A percentile compares a stretch with the other conserved stretches of the same genome.
phyloP scores from a whole-genome alignment of 148 eudicot genomes.

The Chenopodium suecicum region DNA sequence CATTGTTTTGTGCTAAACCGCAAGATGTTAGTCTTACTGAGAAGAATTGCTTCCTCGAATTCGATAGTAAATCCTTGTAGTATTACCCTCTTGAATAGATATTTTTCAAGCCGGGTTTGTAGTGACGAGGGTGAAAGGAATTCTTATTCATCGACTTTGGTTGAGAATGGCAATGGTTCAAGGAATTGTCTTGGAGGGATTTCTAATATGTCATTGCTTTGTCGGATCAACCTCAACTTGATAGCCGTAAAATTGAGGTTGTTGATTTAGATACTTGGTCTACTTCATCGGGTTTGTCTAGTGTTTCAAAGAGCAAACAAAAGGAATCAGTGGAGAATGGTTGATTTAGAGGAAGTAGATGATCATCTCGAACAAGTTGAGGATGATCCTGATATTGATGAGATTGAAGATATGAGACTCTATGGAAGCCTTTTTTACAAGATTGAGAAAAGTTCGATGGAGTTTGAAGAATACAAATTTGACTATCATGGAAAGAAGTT shows the following conservation, averaged over 20 bases:
- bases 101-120: slow-evolving; percentile 15
- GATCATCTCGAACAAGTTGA: slow-evolving; percentile 21
- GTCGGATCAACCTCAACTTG: slow-evolving; percentile 28
- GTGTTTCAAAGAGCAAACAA: slow-evolving; percentile 36
- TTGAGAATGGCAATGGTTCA: slow-evolving; percentile 16
- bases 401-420: slow-evolving; percentile 84
- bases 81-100: slow-evolving; percentile 7
- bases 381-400: slow-evolving; percentile 56
- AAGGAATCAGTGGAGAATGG: slow-evolving; percentile 9
- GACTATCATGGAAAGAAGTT: slow-evolving; percentile 69
- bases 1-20: no score
- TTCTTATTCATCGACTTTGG: neutral
- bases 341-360: slow-evolving; percentile 23
- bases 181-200: slow-evolving; percentile 21
- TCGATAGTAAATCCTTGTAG: slow-evolving; percentile 3
- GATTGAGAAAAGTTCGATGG: slow-evolving; percentile 72
- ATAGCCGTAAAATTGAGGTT: slow-evolving; percentile 46
- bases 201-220: slow-evolving; percentile 38
- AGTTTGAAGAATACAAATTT: slow-evolving; percentile 77
- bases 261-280: slow-evolving; percentile 74
- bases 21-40: slow-evolving; percentile 21
- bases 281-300: slow-evolving; percentile 56
- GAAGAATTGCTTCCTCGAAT: slow-evolving; percentile 18
- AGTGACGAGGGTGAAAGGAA: neutral
- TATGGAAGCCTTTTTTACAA: slow-evolving; percentile 71